Percentiles rank a stretch among this genome's conserved stretches.
Evolutionary conservation across 108 stramenopile species (phyloP).

Genomic region (Cylindrotheca closterium): DNA sequence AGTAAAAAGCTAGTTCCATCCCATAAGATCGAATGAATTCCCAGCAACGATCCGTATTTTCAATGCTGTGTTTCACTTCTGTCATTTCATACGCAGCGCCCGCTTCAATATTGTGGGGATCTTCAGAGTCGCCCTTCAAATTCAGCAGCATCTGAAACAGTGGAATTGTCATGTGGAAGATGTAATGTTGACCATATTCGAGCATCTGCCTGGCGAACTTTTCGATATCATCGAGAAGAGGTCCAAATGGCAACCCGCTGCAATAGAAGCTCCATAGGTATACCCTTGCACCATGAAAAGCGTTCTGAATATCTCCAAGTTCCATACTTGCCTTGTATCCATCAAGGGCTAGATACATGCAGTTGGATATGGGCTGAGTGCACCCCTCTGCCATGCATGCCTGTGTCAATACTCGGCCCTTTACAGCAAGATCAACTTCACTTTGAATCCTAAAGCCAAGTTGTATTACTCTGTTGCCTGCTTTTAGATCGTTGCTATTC

Average conservation of each 20-base stretch:
- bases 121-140: not conserved
- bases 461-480: not conserved
- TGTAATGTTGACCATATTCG: not conserved
- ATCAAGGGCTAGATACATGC: conserved; percentile 6
- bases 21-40: not conserved
- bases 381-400: conserved; percentile 2
- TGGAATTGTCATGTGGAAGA: not conserved
- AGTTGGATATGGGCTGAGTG: conserved; percentile 1
- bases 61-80: too few relatives aligned
- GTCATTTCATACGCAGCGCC: conserved; percentile 2
- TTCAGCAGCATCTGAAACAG: not conserved
- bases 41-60: not conserved
- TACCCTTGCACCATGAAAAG: not conserved
- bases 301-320: not conserved
- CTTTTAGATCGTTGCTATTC: not conserved
- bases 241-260: not conserved
- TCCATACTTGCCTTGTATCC: not conserved
- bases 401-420: not conserved
- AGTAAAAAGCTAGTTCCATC: conserved; percentile 1
- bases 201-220: not conserved
- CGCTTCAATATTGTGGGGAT: not conserved
- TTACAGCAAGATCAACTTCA: not conserved
- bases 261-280: conserved; percentile 2
- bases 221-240: conserved; percentile 5
- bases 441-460: not conserved